phyloP scores from a whole-genome alignment of 306 rosid genomes.

The Vachellia pachyceras region DNA sequence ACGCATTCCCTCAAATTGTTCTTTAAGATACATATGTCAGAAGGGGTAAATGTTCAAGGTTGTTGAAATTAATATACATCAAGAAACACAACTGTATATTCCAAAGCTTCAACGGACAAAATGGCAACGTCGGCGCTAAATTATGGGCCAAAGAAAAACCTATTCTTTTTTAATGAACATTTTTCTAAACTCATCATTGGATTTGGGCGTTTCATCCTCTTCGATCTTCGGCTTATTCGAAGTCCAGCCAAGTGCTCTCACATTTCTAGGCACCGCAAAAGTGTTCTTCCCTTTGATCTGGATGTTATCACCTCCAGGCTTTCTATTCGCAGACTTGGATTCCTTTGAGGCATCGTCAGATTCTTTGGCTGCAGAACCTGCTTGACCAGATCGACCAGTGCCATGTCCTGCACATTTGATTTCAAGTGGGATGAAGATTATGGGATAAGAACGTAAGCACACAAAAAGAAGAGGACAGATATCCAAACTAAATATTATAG shows the following conservation, averaged over 20 bases:
- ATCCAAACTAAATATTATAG: background rate
- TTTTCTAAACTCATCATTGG: constrained; percentile 90
- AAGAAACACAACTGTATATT: constrained; percentile 7
- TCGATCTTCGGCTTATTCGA: constrained; percentile 55
- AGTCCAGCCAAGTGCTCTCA: constrained; percentile 61
- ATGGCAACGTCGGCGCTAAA: background rate
- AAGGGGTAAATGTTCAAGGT: constrained; percentile 6
- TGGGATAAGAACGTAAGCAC: constrained; percentile 20
- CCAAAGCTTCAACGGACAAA: background rate
- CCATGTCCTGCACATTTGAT: constrained; percentile 43
- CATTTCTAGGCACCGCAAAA: constrained; percentile 83
- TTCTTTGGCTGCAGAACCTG: constrained; percentile 52
- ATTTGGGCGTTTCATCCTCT: constrained; percentile 75
- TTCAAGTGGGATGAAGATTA: constrained; percentile 3
- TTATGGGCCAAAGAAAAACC: background rate
- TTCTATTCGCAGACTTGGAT: constrained; percentile 41
- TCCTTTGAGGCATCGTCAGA: constrained; percentile 50
- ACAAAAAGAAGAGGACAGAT: background rate
- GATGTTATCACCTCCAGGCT: constrained; percentile 49
- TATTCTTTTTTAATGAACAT: constrained; percentile 61
- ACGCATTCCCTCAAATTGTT: background rate
- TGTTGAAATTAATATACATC: background rate
- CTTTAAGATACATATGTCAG: background rate
- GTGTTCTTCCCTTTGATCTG: constrained; percentile 83
- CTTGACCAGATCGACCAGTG: constrained; percentile 41